Base-by-base conservation (phyloP, 2,329 filamentous ascomycete genomes). In the Myriosclerotinia curreyana region DNA sequence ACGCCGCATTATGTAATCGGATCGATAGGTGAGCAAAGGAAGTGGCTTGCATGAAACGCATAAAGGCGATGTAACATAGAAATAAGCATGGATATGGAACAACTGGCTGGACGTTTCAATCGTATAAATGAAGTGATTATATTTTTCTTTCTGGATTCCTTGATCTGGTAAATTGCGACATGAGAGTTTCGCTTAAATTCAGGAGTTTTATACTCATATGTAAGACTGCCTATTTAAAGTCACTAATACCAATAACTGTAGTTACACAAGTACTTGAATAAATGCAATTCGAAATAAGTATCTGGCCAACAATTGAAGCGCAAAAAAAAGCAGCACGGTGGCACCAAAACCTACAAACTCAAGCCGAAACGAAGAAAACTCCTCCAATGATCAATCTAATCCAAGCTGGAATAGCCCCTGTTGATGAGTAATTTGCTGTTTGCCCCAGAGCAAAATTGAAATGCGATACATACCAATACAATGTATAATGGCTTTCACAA, bases 1-100 rank as follows among this genome's bases (percentile, higher is more conserved):
- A 56, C 53, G 53, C 20, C 25, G n/a, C 17, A 12, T 44, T 56
- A 56, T n/a, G 40, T 56, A 56, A 56, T 56, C 53, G 22, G 9
- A 22, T 17, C 11, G 22, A 17, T 44, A 28, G 38, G 38, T 17
- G 25, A 44, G 7, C 28, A 31, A 7, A 7, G 22, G 25, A 55
- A 31, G 12, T 44, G 17, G 12, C 5, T 44, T 44, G 11, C 17
- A 56, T 34, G 17, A 44, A 56, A 44, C 25, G 25, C 17, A 44
- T n/a, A 56, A 44, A 20, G 28, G 28, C 28, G 28, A 4, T 31
- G 28, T 31, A 31, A 31, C 28, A 25, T 44, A n/a, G 40, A 20
- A 14, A 31, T 9, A 8, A n/a, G 2, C 48, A 31, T 5, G 9
- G 12, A 17, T 31, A 31, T 50, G 48, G 25, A 31, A 25, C 25